Percentiles rank a stretch among this genome's conserved stretches.
Conservation (phyloP, 441 rosid species). For the Pelargonium cotyledonis region DNA sequence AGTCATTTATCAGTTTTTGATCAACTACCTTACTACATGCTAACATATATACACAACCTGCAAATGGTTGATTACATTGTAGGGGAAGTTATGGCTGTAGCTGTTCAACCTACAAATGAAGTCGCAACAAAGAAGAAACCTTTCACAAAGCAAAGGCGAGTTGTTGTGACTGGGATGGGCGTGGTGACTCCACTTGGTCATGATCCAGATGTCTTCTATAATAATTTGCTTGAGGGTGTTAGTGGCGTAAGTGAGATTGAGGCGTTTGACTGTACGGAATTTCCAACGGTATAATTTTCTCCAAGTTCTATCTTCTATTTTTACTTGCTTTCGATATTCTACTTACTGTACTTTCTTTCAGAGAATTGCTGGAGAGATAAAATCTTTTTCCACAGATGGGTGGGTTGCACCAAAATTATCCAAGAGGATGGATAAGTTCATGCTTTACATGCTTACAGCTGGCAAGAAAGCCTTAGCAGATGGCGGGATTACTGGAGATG, state of each 20-base stretch:
- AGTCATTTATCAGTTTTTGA: neutral
- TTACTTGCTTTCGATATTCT: slow-evolving; percentile 11
- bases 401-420: slow-evolving; percentile 88
- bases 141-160: slow-evolving; percentile 55
- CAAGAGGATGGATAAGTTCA: slow-evolving; percentile 94
- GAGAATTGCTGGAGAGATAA: slow-evolving; percentile 98
- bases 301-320: slow-evolving; percentile 15
- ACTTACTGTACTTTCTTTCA: slow-evolving; percentile 23
- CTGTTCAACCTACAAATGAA: slow-evolving; percentile 61
- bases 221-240: slow-evolving; percentile 74
- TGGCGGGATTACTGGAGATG: slow-evolving; percentile 81
- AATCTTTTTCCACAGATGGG: slow-evolving; percentile 83
- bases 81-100: slow-evolving; percentile 69
- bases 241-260: slow-evolving; percentile 87
- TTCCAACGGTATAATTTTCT: slow-evolving; percentile 58
- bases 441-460: slow-evolving; percentile 94
- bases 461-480: slow-evolving; percentile 94
- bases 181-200: slow-evolving; percentile 74
- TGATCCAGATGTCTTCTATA: slow-evolving; percentile 65
- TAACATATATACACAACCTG: slow-evolving; percentile 1
- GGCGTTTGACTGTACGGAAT: slow-evolving; percentile 71
- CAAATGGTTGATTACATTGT: slow-evolving; percentile 20
- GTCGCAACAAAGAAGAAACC: slow-evolving; percentile 46
- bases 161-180: slow-evolving; percentile 97
- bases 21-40: neutral